phyloP scores from a whole-genome alignment of 805 yeast genomes.

The Suhomyces tanzawaensis region DNA sequence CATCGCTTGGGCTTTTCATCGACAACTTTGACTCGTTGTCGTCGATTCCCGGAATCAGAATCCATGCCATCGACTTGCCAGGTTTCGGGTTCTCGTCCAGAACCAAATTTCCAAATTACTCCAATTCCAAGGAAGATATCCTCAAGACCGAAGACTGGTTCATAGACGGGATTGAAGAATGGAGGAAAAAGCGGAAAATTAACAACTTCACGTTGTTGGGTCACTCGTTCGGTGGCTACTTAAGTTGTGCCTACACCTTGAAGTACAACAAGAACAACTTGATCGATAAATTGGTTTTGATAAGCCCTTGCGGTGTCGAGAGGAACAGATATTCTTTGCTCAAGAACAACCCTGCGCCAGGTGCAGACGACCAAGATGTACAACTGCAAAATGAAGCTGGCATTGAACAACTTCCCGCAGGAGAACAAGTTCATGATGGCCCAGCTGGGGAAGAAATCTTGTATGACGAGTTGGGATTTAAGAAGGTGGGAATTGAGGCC shows the following conservation, averaged over 20 bases:
- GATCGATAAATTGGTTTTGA: conserved; percentile 37
- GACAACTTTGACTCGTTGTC: conserved; percentile 57
- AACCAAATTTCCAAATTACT: conserved; percentile 41
- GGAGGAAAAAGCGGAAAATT: conserved; percentile 38
- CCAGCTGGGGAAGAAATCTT: conserved; percentile 14
- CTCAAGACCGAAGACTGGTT: conserved; percentile 42
- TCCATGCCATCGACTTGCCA: conserved; percentile 69
- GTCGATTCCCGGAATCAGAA: conserved; percentile 49
- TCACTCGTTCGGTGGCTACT: conserved; percentile 46
- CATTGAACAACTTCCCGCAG: conserved; percentile 8
- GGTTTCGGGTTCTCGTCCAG: conserved; percentile 72
- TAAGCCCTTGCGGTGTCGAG: conserved; percentile 46
- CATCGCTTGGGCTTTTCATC: conserved; percentile 79
- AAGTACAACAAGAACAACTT: conserved; percentile 35
- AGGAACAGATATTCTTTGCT: conserved; percentile 29
- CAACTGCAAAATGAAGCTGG: conserved; percentile 15
- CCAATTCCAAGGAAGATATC: conserved; percentile 34
- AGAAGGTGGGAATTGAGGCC: conserved; percentile 11
- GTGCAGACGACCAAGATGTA: conserved; percentile 10
- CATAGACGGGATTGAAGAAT: conserved; percentile 41
- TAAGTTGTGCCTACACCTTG: conserved; percentile 41
- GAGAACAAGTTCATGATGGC: conserved; percentile 20
- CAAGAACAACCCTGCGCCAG: conserved; percentile 7
- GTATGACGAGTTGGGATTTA: background rate
- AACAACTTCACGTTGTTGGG: conserved; percentile 38